phyloP scores from a whole-genome alignment of 768 basidiomycete species.

The Coprinopsis sp. region DNA sequence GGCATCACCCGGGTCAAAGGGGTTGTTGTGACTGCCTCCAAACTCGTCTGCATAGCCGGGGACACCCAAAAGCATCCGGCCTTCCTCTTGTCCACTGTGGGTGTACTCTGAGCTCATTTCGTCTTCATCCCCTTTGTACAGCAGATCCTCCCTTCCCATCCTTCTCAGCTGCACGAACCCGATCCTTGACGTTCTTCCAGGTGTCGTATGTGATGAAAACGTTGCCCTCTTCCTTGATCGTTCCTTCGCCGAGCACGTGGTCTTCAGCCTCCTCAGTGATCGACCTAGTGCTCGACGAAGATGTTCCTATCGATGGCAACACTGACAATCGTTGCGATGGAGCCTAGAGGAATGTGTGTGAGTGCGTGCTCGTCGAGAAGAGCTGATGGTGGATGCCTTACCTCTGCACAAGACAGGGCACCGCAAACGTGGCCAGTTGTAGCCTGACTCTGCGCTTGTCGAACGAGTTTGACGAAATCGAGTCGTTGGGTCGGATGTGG shows the following conservation, averaged over 20 bases:
- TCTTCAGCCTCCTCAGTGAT: slow-evolving; percentile 26
- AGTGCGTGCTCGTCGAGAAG: too few species aligned
- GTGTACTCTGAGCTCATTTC: slow-evolving; percentile 71
- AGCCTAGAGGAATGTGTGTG: not conserved
- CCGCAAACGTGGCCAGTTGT: slow-evolving; percentile 69
- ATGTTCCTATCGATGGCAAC: slow-evolving; percentile 44
- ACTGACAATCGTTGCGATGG: not conserved
- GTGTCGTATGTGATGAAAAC: slow-evolving; percentile 74
- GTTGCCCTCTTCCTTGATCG: slow-evolving; percentile 24
- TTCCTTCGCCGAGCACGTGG: not conserved
- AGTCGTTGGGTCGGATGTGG: slow-evolving; percentile 89
- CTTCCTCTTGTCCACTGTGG: too few species aligned
- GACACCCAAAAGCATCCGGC: too few species aligned
- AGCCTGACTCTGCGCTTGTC: slow-evolving; percentile 84
- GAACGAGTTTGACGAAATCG: slow-evolving; percentile 83
- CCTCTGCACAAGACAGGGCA: slow-evolving; percentile 57
- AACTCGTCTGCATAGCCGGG: too few species aligned
- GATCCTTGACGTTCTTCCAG: slow-evolving; percentile 85
- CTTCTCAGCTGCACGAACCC: slow-evolving; percentile 63
- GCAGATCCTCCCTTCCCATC: slow-evolving; percentile 29
- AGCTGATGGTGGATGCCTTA: not conserved
- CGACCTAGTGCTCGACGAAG: slow-evolving; percentile 78
- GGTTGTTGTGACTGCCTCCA: slow-evolving; percentile 53
- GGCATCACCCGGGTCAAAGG: too few species aligned
- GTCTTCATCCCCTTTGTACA: slow-evolving; percentile 50